Conservation (phyloP, 192 early-diverging fungal species). For the Entomortierella chlamydospora region DNA sequence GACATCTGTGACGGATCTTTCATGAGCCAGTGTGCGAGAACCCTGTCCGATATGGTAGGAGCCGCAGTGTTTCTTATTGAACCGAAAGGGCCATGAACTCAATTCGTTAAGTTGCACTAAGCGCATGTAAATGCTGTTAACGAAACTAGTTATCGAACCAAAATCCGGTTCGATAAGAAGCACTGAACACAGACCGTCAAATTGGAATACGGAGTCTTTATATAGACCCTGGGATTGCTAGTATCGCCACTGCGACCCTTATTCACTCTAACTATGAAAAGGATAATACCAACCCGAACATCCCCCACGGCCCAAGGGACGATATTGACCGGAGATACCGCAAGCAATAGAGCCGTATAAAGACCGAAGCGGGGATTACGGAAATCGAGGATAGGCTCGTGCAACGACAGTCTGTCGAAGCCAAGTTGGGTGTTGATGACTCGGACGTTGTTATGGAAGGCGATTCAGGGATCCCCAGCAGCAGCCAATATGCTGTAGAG, state of each 20-base stretch:
- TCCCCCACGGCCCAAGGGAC: conserved; percentile 18
- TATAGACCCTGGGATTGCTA: conserved; percentile 21
- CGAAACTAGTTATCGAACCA: too few species aligned
- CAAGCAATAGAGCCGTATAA: conserved; percentile 18
- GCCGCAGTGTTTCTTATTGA: too few species aligned
- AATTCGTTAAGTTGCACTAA: too few species aligned
- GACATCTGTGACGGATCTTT: conserved; percentile 18
- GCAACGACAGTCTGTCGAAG: neutral
- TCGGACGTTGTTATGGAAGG: conserved; percentile 16
- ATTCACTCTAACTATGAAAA: conserved; percentile 20
- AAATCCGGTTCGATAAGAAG: too few species aligned
- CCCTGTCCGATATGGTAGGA: conserved; percentile 32
- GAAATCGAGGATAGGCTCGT: neutral
- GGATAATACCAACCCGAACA: conserved; percentile 25
- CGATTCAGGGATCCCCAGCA: conserved; percentile 18
- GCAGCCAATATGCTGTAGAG: conserved; percentile 10
- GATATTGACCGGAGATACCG: conserved; percentile 23
- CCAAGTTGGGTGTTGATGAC: conserved; percentile 28
- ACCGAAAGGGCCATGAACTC: too few species aligned
- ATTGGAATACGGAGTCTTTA: conserved; percentile 17
- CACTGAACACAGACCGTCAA: too few species aligned
- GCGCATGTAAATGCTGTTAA: too few species aligned
- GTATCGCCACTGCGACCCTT: conserved; percentile 23
- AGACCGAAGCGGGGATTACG: neutral
- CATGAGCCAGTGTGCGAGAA: conserved; percentile 21